Conservation (phyloP, 805 yeast species). For the Kregervanrija delftensis region DNA sequence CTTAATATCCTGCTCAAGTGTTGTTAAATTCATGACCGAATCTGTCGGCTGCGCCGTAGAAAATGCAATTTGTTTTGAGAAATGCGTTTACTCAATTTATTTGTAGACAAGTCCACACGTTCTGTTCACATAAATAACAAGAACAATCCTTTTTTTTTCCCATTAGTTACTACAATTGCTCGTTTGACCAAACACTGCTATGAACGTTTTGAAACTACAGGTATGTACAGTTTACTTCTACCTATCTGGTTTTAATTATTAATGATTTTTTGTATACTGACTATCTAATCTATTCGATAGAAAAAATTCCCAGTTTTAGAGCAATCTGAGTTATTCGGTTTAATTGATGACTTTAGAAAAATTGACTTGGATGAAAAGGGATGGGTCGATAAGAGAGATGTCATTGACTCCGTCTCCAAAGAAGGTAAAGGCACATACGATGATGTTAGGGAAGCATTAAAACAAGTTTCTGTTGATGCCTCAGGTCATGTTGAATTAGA, state of each 20-base stretch:
- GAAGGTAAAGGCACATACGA: conserved; percentile 82
- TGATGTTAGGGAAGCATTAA: conserved; percentile 88
- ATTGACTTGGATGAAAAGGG: conserved; percentile 92
- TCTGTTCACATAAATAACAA: no score
- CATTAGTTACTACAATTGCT: no score
- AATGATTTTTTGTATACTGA: not conserved
- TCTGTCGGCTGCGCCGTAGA: no score
- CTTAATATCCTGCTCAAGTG: no score
- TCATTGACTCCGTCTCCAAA: conserved; percentile 73
- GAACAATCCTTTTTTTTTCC: no score
- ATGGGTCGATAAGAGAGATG: conserved; percentile 87
- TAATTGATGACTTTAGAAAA: conserved; percentile 80
- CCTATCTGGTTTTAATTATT: not conserved
- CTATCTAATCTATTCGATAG: conserved; percentile 24
- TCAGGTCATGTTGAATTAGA: conserved; percentile 96
- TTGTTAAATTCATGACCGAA: no score
- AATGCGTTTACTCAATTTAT: no score
- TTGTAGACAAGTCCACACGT: no score
- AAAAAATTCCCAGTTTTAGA: conserved; percentile 80
- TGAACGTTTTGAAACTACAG: conserved; percentile 62
- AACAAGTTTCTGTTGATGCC: conserved; percentile 88
- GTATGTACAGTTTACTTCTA: conserved; percentile 27
- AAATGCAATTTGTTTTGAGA: no score
- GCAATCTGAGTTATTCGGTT: conserved; percentile 78
- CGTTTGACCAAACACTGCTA: conserved; percentile 14